Evolutionary conservation across 306 rosid species (phyloP), one percentile per base, ranked within the genome.

Genomic region (Vicia faba): DNA sequence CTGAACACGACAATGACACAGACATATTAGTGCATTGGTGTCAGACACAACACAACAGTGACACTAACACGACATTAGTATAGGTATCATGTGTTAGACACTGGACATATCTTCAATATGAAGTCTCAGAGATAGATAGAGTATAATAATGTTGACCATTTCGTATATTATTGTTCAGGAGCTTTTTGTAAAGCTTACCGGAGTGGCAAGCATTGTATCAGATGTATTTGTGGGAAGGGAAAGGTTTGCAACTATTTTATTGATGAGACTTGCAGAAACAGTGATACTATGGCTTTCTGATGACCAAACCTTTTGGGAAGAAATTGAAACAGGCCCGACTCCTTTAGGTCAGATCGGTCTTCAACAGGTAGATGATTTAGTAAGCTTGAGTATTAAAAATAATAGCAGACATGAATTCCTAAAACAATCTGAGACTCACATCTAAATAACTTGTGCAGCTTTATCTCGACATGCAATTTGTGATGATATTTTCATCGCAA

Each of bases 381-480:
- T 33, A 25, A 6, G 11, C 4, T 5, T 54, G 18, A 63, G 43
- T 29, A 38, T 39, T 11, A 33, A 43, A 57, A 29, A 31, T 31
- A 20, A 70, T 12, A 48, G 51, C 64, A 61, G n/a, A 3, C 11
- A 0, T 60, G 25, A 16, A 16, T 60, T 60, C 68, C 28, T 2
- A 25, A 25, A 25, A 25, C 28, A 25, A 25, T 25, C 2, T 25
- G 28, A 25, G 28, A 33, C 38, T 33, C 1, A 33, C 2, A 33
- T 0, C 0, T 33, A 33, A 26, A 60, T 65, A 26, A 50, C 61
- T 38, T 61, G 4, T 70, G 86, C 85, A 93, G 97, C 85, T 93
- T 64, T 89, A 89, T 69, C 82, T 93, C 82, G 98, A 93, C 67
- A 86, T 93, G 97, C 88, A 93, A 86, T 93, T 93, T 76, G 97